A percentile compares a stretch with the other conserved stretches of the same genome.
phyloP scores from a whole-genome alignment of 2,329 filamentous ascomycete genomes.

The Curvularia sp. region DNA sequence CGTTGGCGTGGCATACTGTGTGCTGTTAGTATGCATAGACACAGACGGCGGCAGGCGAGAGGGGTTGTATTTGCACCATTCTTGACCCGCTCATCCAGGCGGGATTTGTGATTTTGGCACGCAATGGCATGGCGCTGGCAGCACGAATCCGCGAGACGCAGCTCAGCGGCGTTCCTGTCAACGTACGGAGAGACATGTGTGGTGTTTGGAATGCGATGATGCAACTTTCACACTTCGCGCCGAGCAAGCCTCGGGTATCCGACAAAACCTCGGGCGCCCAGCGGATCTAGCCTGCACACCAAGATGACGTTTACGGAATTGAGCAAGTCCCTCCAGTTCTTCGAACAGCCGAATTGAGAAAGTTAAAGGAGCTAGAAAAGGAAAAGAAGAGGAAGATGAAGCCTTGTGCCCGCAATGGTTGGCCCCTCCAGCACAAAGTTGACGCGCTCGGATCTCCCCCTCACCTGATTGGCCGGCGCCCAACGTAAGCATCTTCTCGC shows the following conservation, averaged over 20 bases:
- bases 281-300: not conserved
- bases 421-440: constrained; percentile 11
- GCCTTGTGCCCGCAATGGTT: constrained; percentile 21
- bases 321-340: not conserved
- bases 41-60: constrained; percentile 1
- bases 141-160: constrained; percentile 43
- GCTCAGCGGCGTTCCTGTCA: constrained; percentile 51
- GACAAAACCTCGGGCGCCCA: constrained; percentile 1
- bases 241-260: constrained; percentile 50
- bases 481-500: constrained; percentile 28
- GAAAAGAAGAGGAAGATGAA: constrained; percentile 20
- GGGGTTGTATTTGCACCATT: constrained; percentile 53
- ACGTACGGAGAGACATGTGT: constrained; percentile 56
- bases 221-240: constrained; percentile 40
- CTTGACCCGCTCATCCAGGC: constrained; percentile 60
- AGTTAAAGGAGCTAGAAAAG: not conserved
- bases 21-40: constrained; percentile 19
- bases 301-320: not conserved
- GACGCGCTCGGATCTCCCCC: constrained; percentile 27
- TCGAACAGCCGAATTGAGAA: not conserved
- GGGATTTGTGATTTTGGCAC: constrained; percentile 73
- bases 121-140: constrained; percentile 72
- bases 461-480: constrained; percentile 27
- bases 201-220: constrained; percentile 28
- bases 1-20: constrained; percentile 47